Evolutionary conservation across 2,329 filamentous ascomycete species (phyloP).

Genomic region (Aureobasidium sp.): DNA sequence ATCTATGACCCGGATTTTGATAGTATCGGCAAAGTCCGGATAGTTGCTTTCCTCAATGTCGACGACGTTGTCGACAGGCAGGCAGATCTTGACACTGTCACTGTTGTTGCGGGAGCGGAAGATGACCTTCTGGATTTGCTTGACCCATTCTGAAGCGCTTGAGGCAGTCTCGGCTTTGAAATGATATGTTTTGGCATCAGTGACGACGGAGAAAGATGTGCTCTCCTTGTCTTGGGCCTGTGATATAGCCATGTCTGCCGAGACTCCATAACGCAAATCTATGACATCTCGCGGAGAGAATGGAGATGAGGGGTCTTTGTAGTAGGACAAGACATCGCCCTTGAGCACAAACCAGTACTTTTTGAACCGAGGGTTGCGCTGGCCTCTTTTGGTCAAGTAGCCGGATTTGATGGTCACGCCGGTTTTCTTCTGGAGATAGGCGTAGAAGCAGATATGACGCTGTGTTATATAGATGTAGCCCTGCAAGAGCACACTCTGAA

Average conservation of each 20-base stretch:
- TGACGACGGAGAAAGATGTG: conserved; percentile 71
- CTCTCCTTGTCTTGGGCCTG: conserved; percentile 67
- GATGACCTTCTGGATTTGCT: conserved; percentile 85
- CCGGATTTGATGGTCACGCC: conserved; percentile 72
- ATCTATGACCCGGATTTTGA: conserved; percentile 87
- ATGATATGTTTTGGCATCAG: conserved; percentile 73
- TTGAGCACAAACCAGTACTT: conserved; percentile 92
- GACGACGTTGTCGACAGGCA: conserved; percentile 81
- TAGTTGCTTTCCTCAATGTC: conserved; percentile 90
- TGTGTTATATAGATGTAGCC: conserved; percentile 94
- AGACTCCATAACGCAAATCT: conserved; percentile 85
- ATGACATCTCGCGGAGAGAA: conserved; percentile 92
- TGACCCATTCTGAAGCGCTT: conserved; percentile 95
- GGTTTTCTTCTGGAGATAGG: conserved; percentile 89
- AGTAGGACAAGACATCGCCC: conserved; percentile 87
- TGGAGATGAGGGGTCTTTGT: conserved; percentile 70
- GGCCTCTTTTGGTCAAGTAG: conserved; percentile 80
- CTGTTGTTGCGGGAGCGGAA: conserved; percentile 94
- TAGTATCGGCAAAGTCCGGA: conserved; percentile 84
- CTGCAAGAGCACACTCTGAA: conserved; percentile 86
- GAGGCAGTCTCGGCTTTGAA: conserved; percentile 82
- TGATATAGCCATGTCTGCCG: conserved; percentile 63
- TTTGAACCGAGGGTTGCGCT: conserved; percentile 78
- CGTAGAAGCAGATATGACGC: conserved; percentile 93
- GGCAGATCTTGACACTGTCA: conserved; percentile 90